Evolutionary conservation across 306 rosid genomes (phyloP), one percentile per base, ranked within the genome.

Genomic region (Geum urbanum): DNA sequence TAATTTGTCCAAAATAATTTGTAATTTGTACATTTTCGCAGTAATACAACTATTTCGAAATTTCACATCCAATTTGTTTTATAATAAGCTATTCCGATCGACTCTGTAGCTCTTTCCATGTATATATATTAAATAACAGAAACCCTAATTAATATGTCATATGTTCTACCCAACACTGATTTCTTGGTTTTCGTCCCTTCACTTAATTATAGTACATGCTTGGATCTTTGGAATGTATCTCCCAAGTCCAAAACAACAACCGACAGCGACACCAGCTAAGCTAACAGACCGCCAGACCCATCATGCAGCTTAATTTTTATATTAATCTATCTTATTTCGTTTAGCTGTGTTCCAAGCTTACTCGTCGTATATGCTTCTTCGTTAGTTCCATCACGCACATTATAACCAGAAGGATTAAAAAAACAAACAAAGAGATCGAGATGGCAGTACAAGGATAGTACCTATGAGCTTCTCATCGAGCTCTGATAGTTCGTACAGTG

Each of bases 161-260:
- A 52, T 8, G 46, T 57, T 27, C 47, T 48, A 35, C 48, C 40
- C 8, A 32, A 50, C 60, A 50, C n/a, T 18, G 72, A 4, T 54
- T 53, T 69, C 72, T 54, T 54, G 63, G 73, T 51, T 52, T 63
- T 39, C 48, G 15, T 69, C 41, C 11, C 18, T 11, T 4, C 22
- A 11, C 32, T 4, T 9, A 2, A 19, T 2, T 20, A 55, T 2
- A 51, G 61, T 13, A 68, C 51, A 39, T 51, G 72, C 73, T 41
- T 14, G 73, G 63, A n/a, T 7, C 32, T 54, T 3, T 15, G 63
- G 52, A 69, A 14, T 41, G 52, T 50, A n/a, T 20, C 27, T 9
- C 14, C 59, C 8, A 5, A 0, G n/a, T 46, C 32, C 52, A 62
- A 19, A 46, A 41, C 52, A 68, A 40, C 63, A 69, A 54, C 63